Percentiles rank a stretch among this genome's conserved stretches.
These are phyloP conservation scores for Ramaria sp. DNA, from an alignment of 768 basidiomycete species.

Conservation along the genomic window DNA sequence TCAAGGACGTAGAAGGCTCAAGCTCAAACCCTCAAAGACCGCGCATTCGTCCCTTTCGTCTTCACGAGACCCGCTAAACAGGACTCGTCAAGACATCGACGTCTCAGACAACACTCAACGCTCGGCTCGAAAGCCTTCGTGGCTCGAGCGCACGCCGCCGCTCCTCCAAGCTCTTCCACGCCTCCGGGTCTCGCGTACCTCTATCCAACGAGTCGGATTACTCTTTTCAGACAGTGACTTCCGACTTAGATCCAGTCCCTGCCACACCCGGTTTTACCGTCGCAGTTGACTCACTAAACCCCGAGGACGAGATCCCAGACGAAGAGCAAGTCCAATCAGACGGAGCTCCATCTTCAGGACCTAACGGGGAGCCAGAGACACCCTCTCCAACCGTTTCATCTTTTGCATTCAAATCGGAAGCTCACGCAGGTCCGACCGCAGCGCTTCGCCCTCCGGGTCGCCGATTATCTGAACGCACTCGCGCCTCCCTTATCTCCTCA, in stretches of 20 bases:
- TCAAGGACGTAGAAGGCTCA: not conserved
- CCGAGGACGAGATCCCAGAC: not conserved
- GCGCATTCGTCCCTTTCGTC: not conserved
- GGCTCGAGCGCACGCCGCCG: not conserved
- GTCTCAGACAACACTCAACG: conserved; percentile 2
- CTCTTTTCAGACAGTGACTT: not conserved
- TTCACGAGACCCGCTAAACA: conserved; percentile 7
- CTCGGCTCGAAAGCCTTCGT: conserved; percentile 6
- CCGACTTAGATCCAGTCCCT: not conserved
- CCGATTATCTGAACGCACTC: not conserved
- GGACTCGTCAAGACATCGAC: conserved; percentile 10
- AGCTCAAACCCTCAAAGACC: conserved; percentile 6
- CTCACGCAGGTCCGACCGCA: not conserved
- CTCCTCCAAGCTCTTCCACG: not conserved
- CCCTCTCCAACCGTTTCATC: conserved; percentile 7
- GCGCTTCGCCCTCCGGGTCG: not conserved
- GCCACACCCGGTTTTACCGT: conserved; percentile 2
- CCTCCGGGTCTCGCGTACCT: not conserved
- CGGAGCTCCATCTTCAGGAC: not conserved
- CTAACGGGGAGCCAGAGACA: not conserved
- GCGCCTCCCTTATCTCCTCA: not conserved
- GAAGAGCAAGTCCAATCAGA: conserved; percentile 2
- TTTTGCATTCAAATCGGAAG: conserved; percentile 1
- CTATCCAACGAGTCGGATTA: not conserved
- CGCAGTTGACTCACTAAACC: conserved; percentile 4